Percentiles rank a stretch among this genome's conserved stretches.
Conservation (phyloP, 257 asterid species). For the Capsicum chinense region DNA sequence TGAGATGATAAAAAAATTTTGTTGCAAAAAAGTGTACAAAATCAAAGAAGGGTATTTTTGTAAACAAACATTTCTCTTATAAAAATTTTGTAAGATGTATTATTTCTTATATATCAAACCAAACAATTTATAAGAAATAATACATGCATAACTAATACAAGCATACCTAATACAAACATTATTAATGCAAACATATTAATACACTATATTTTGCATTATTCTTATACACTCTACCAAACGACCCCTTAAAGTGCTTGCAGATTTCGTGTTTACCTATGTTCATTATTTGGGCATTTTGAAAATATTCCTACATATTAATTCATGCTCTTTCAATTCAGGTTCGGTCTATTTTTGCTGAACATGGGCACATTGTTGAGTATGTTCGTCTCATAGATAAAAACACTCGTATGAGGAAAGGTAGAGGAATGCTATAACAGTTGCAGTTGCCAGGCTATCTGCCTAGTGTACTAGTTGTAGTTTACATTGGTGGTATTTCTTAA, state of each 20-base stretch:
- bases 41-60: too few relatives aligned
- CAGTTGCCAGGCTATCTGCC: conserved; percentile 20
- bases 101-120: too few relatives aligned
- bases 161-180: too few relatives aligned
- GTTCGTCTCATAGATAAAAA: conserved; percentile 76
- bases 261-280: not conserved
- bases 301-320: not conserved
- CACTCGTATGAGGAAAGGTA: conserved; percentile 81
- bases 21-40: too few relatives aligned
- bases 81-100: too few relatives aligned
- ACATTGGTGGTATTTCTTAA: not conserved
- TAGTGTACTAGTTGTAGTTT: conserved; percentile 21
- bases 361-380: conserved; percentile 73
- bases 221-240: too few relatives aligned
- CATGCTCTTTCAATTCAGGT: conserved; percentile 41
- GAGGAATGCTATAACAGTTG: conserved; percentile 22
- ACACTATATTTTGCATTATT: too few relatives aligned
- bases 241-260: not conserved
- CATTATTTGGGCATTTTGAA: not conserved
- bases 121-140: too few relatives aligned
- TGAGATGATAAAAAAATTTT: too few relatives aligned
- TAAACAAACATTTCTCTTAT: too few relatives aligned
- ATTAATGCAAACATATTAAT: too few relatives aligned
- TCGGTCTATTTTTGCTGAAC: conserved; percentile 61
- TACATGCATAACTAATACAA: too few relatives aligned